phyloP scores from a whole-genome alignment of 177 flowering plant genomes.

The Vitis hybrid region DNA sequence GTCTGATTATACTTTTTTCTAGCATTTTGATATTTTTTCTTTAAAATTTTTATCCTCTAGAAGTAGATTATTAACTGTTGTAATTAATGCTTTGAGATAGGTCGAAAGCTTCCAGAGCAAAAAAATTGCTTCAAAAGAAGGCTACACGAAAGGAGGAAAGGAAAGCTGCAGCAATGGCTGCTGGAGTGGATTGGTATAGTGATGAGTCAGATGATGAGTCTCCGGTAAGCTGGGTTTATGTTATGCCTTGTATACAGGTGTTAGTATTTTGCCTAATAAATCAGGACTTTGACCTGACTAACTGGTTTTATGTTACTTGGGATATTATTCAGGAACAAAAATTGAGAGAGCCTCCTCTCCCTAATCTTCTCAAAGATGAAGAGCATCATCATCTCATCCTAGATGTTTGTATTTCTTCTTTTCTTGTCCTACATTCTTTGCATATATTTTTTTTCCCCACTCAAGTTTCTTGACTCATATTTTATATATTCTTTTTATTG shows the following conservation, averaged over 20 bases:
- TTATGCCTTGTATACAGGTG: neutral
- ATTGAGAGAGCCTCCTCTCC: conserved; percentile 57
- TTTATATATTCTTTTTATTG: no score
- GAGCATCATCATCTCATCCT: conserved; percentile 54
- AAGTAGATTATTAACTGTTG: no score
- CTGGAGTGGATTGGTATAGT: conserved; percentile 72
- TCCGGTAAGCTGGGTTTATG: conserved; percentile 26
- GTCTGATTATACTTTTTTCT: no score
- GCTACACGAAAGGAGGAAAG: conserved; percentile 50
- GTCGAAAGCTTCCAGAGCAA: conserved; percentile 74
- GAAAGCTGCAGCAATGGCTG: conserved; percentile 65
- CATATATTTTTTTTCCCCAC: neutral
- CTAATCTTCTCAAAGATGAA: conserved; percentile 63
- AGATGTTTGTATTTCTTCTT: conserved; percentile 47
- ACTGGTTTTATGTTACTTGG: conserved; percentile 7
- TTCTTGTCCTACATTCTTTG: neutral
- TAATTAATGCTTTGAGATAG: conserved; percentile 21
- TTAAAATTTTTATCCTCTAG: no score
- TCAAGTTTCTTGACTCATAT: neutral
- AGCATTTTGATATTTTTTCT: no score
- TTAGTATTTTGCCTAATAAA: neutral
- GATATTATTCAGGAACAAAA: conserved; percentile 28
- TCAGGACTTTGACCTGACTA: neutral
- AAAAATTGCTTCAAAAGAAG: conserved; percentile 53
- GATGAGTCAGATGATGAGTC: conserved; percentile 74